A percentile compares a stretch with the other conserved stretches of the same genome.
These are phyloP conservation scores for Neurospora intermedia DNA, from an alignment of 495 filamentous ascomycete species.

Conservation along the genomic window DNA sequence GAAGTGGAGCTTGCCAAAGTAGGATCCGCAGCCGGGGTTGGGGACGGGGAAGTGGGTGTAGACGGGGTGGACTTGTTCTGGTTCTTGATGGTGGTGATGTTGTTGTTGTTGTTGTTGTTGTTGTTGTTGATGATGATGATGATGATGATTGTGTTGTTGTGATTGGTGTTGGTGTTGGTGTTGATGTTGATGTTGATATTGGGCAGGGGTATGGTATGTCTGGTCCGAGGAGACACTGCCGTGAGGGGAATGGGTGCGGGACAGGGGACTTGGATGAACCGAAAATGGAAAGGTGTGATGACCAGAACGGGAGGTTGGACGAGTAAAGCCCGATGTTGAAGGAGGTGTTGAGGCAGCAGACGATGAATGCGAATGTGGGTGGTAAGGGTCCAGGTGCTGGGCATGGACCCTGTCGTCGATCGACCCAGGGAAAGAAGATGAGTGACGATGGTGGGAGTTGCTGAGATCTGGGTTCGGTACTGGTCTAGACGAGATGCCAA, in stretches of 20 bases:
- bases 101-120: not conserved
- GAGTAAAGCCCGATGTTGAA: not conserved
- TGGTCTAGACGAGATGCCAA: not conserved
- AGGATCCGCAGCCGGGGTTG: not conserved
- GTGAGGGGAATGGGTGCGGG: not conserved
- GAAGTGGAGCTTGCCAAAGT: conserved; percentile 34
- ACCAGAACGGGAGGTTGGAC: not conserved
- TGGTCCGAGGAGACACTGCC: not conserved
- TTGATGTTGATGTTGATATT: not conserved
- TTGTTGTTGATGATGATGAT: too few species aligned
- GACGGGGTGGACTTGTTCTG: not conserved
- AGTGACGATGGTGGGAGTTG: not conserved
- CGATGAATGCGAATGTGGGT: not conserved
- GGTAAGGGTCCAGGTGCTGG: not conserved
- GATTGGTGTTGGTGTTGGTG: not conserved
- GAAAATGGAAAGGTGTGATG: not conserved
- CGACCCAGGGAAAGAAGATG: not conserved
- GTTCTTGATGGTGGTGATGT: not conserved
- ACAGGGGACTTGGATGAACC: not conserved
- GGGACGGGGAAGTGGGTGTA: conserved; percentile 1
- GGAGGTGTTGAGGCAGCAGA: not conserved
- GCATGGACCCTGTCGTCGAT: not conserved
- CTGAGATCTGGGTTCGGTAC: not conserved
- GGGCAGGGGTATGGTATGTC: not conserved
- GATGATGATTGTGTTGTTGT: too few species aligned